Percentiles rank a stretch among this genome's conserved stretches.
These are phyloP conservation scores for Ganoderma multipileum DNA, from an alignment of 1,284 basidiomycete species.

Conservation along the genomic window DNA sequence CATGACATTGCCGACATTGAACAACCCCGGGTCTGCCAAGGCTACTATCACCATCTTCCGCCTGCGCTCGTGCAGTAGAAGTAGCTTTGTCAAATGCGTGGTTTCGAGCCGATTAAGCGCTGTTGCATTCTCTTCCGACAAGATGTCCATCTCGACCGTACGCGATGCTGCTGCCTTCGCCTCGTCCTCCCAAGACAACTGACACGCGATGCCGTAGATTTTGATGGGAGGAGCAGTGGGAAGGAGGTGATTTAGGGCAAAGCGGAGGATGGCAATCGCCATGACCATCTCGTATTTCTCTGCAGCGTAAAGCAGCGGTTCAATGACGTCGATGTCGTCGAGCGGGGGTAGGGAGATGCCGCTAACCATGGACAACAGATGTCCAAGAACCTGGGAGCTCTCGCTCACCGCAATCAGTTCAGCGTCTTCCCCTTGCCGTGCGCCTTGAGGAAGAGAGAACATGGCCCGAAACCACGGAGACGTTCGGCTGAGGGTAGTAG, in stretches of 20 bases:
- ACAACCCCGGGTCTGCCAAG: neutral
- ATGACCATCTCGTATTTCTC: slow-evolving; percentile 74
- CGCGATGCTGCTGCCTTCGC: slow-evolving; percentile 55
- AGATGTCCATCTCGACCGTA: slow-evolving; percentile 48
- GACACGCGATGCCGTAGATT: slow-evolving; percentile 59
- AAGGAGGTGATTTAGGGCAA: slow-evolving; percentile 31
- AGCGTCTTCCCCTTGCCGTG: slow-evolving; percentile 39
- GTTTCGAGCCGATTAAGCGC: slow-evolving; percentile 31
- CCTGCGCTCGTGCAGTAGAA: slow-evolving; percentile 32
- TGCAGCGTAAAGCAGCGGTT: slow-evolving; percentile 57
- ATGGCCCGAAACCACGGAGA: slow-evolving; percentile 64
- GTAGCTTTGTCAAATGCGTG: slow-evolving; percentile 25
- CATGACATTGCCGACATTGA: slow-evolving; percentile 5
- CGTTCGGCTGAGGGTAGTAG: slow-evolving; percentile 58
- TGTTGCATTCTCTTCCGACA: slow-evolving; percentile 41
- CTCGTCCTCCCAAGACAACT: slow-evolving; percentile 61
- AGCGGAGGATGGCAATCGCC: slow-evolving; percentile 54
- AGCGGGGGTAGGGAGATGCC: slow-evolving; percentile 56
- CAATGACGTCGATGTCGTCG: slow-evolving; percentile 53
- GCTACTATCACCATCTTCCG: neutral
- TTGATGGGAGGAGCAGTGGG: slow-evolving; percentile 47
- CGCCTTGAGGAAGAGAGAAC: slow-evolving; percentile 56
- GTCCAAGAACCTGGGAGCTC: slow-evolving; percentile 53
- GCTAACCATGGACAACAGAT: slow-evolving; percentile 60
- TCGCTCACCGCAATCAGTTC: slow-evolving; percentile 61